phyloP scores from a whole-genome alignment of 1,284 basidiomycete species.

The Ustilago lituana region DNA sequence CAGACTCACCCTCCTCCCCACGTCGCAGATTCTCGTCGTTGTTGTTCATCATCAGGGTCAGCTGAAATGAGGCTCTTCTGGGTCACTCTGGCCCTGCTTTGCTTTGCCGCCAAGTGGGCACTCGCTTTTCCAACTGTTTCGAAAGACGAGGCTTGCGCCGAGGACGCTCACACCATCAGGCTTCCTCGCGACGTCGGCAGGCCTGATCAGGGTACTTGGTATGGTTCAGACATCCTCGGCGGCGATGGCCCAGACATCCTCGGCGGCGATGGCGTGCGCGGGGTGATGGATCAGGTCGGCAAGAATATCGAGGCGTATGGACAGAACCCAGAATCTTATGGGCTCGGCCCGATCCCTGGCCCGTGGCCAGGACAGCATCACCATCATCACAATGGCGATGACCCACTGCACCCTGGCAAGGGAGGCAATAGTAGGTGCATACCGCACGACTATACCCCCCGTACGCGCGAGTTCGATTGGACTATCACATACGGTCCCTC shows the following conservation, averaged over 20 bases:
- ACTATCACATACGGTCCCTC: conserved; percentile 38
- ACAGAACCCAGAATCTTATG: conserved; percentile 4
- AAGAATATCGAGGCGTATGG: neutral
- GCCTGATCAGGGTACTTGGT: no score
- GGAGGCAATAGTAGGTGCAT: conserved; percentile 1
- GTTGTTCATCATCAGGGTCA: neutral
- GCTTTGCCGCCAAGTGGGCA: conserved; percentile 4
- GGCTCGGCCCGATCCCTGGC: conserved; percentile 16
- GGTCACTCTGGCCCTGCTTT: conserved; percentile 12
- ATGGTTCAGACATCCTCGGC: conserved; percentile 9
- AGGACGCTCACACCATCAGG: neutral
- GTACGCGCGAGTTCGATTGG: conserved; percentile 49
- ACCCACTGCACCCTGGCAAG: no score
- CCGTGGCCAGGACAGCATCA: conserved; percentile 8
- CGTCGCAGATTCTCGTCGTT: no score
- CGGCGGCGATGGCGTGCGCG: neutral
- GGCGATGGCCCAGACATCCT: no score
- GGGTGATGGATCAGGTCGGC: conserved; percentile 1
- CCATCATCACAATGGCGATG: neutral
- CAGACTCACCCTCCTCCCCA: no score
- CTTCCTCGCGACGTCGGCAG: neutral
- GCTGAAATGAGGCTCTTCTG: conserved; percentile 22
- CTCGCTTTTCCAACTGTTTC: conserved; percentile 11
- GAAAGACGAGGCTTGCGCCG: neutral
- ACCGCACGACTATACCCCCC: conserved; percentile 35